Evolutionary conservation across 768 basidiomycete species (phyloP).

Genomic region (Hericium alpestre): DNA sequence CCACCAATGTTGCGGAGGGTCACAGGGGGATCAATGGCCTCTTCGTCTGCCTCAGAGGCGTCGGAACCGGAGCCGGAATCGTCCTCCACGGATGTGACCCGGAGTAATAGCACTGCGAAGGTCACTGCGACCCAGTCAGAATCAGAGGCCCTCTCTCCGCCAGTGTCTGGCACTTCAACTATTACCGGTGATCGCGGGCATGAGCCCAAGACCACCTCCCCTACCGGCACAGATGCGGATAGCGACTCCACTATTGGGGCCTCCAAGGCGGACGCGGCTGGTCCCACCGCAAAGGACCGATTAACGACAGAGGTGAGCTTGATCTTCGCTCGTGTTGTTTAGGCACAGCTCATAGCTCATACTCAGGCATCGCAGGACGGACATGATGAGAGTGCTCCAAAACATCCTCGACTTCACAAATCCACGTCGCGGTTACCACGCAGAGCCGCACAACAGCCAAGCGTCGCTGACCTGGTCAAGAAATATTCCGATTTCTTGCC

Average conservation of each 20-base stretch:
- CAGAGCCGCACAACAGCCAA: conserved; percentile 42
- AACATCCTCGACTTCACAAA: conserved; percentile 11
- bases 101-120: conserved; percentile 9
- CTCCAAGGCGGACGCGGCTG: conserved; percentile 10
- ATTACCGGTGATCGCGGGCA: not conserved
- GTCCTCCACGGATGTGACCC: conserved; percentile 13
- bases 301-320: conserved; percentile 12
- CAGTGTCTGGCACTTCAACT: not conserved
- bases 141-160: not conserved
- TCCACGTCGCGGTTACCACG: conserved; percentile 55
- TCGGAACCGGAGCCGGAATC: conserved; percentile 48
- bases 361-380: not conserved
- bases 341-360: not conserved
- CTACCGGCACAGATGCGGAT: conserved; percentile 50
- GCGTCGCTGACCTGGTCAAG: conserved; percentile 78
- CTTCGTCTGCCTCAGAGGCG: conserved; percentile 62
- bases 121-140: not conserved
- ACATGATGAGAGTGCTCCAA: too few species aligned
- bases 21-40: conserved; percentile 43
- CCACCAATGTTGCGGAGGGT: conserved; percentile 32
- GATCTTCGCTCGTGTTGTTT: not conserved
- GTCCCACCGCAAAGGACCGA: not conserved
- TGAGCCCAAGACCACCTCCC: conserved; percentile 2
- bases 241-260: conserved; percentile 83
- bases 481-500: conserved; percentile 74